These are phyloP conservation scores for Diplodia seriata DNA, from an alignment of 2,329 filamentous ascomycete species.

Conservation along the genomic window DNA sequence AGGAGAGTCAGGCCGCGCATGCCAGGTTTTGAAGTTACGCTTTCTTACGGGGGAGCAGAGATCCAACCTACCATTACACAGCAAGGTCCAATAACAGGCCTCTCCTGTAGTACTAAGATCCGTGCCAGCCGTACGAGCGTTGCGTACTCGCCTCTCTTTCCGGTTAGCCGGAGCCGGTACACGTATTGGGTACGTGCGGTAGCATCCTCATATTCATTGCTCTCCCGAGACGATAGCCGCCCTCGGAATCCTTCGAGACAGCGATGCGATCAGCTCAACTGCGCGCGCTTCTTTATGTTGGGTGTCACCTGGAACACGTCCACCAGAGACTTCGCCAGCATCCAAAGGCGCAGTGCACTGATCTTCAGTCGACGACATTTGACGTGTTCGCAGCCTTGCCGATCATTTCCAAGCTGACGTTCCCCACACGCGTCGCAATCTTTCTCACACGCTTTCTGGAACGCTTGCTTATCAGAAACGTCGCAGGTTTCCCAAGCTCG, in stretches of 20 bases:
- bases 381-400: slow-evolving; percentile 7
- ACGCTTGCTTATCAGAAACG: neutral
- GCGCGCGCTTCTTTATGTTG: too few species aligned
- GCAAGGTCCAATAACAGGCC: slow-evolving; percentile 10
- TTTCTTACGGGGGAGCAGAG: neutral
- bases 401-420: neutral
- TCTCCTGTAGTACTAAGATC: slow-evolving; percentile 9
- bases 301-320: neutral
- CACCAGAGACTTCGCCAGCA: neutral
- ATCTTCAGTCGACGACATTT: neutral
- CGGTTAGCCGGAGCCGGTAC: neutral
- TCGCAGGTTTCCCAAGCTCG: neutral
- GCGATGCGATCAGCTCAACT: neutral
- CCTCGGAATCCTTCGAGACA: neutral
- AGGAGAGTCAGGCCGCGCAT: neutral
- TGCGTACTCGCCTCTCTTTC: slow-evolving; percentile 4
- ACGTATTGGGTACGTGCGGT: slow-evolving; percentile 9
- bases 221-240: neutral
- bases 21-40: slow-evolving; percentile 13
- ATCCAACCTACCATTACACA: neutral
- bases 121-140: slow-evolving; percentile 10
- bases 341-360: neutral
- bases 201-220: neutral
- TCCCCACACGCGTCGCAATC: slow-evolving; percentile 20
- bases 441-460: neutral